A percentile compares a stretch with the other conserved stretches of the same genome.
phyloP scores from a whole-genome alignment of 495 filamentous ascomycete genomes.

The Trichoderma virens region DNA sequence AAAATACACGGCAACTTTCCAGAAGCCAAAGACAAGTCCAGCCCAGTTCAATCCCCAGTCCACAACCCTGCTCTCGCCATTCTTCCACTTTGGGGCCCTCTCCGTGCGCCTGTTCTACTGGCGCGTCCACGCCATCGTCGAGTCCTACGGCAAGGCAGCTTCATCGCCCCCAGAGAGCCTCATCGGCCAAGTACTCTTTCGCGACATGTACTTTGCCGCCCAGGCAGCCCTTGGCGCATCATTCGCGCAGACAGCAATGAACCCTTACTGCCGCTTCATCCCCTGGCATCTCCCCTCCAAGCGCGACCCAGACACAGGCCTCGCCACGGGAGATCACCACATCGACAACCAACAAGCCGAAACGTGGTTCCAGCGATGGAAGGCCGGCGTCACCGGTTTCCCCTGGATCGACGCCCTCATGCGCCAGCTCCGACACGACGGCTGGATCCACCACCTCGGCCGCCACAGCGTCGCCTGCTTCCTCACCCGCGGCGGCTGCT shows the following conservation, averaged over 20 bases:
- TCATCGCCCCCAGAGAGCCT: conserved; percentile 52
- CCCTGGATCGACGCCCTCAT: conserved; percentile 70
- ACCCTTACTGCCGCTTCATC: conserved; percentile 54
- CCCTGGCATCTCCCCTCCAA: conserved; percentile 63
- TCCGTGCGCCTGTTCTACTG: conserved; percentile 60
- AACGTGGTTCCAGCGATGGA: conserved; percentile 58
- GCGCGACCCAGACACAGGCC: conserved; percentile 28
- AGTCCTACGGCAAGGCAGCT: conserved; percentile 38
- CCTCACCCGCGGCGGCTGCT: conserved; percentile 64
- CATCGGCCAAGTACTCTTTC: conserved; percentile 60
- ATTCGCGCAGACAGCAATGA: conserved; percentile 51
- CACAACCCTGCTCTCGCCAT: conserved; percentile 60
- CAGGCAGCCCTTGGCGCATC: conserved; percentile 53
- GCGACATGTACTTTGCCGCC: conserved; percentile 72
- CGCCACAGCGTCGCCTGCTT: conserved; percentile 68
- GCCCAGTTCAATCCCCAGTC: conserved; percentile 60
- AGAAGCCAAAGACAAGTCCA: conserved; percentile 63
- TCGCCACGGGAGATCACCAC: conserved; percentile 42
- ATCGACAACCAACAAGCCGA: conserved; percentile 50
- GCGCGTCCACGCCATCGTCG: conserved; percentile 49
- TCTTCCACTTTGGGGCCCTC: conserved; percentile 63
- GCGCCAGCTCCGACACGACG: conserved; percentile 59
- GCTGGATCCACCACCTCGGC: conserved; percentile 70
- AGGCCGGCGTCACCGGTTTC: conserved; percentile 56
- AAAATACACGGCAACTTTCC: conserved; percentile 58